phyloP scores from a whole-genome alignment of 495 filamentous ascomycete species.

The Xylaria grammica region DNA sequence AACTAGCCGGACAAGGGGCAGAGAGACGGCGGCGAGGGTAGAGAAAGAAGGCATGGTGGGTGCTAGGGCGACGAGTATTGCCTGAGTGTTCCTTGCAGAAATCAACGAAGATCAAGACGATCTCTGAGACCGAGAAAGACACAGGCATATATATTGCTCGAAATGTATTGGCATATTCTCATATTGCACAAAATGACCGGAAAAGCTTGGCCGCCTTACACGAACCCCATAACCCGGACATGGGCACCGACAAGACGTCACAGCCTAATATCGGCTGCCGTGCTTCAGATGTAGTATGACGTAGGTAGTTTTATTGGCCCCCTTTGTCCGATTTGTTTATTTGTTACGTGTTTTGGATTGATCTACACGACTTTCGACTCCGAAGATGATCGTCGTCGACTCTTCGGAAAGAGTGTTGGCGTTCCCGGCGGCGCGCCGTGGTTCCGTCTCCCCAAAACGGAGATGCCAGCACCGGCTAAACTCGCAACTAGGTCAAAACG shows the following conservation, averaged over 20 bases:
- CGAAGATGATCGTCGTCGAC: neutral
- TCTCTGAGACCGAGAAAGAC: neutral
- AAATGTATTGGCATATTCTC: neutral
- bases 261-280: neutral
- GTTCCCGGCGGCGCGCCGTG: constrained; percentile 5
- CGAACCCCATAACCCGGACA: constrained; percentile 9
- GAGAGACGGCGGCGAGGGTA: constrained; percentile 15
- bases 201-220: constrained; percentile 13
- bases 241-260: neutral
- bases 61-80: neutral
- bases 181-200: constrained; percentile 8
- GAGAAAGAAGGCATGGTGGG: constrained; percentile 21
- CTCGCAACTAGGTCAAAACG: neutral
- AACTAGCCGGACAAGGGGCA: constrained; percentile 16
- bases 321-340: neutral
- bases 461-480: constrained; percentile 18
- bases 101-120: constrained; percentile 15
- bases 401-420: constrained; percentile 2
- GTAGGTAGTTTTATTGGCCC: neutral
- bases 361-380: neutral
- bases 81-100: constrained; percentile 8
- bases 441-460: constrained; percentile 25
- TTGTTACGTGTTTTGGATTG: neutral
- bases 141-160: constrained; percentile 7
- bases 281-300: constrained; percentile 15